These are phyloP conservation scores for Ascochyta clinopodiicola DNA, from an alignment of 2,329 filamentous ascomycete species.

Conservation along the genomic window DNA sequence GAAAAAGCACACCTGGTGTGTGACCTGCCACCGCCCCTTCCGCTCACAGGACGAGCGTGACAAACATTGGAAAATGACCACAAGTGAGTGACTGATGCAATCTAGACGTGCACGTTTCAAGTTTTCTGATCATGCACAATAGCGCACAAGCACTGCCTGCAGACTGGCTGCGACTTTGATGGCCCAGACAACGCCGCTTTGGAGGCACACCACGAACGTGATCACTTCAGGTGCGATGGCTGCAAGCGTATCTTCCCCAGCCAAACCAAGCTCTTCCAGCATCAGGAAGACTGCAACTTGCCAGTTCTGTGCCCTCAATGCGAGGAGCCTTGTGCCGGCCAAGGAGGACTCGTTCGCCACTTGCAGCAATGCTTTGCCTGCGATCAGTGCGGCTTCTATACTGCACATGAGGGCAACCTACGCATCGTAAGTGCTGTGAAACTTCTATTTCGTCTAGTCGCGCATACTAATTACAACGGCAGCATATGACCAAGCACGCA, in stretches of 20 bases:
- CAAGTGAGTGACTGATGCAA: slow-evolving; percentile 21
- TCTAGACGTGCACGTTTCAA: too few species aligned
- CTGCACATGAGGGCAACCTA: slow-evolving; percentile 29
- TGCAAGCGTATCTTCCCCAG: slow-evolving; percentile 39
- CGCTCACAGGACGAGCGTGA: slow-evolving; percentile 41
- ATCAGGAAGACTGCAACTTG: slow-evolving; percentile 30
- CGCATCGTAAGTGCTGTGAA: slow-evolving; percentile 27
- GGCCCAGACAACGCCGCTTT: slow-evolving; percentile 23
- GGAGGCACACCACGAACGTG: slow-evolving; percentile 32
- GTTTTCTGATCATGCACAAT: background rate
- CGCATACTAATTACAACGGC: slow-evolving; percentile 1
- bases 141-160: slow-evolving; percentile 43
- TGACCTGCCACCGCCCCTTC: slow-evolving; percentile 36
- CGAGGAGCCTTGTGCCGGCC: slow-evolving; percentile 24
- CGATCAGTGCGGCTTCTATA: slow-evolving; percentile 29
- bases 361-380: slow-evolving; percentile 32
- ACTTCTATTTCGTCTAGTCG: background rate
- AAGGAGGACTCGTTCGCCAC: slow-evolving; percentile 28
- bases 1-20: slow-evolving; percentile 39
- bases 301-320: slow-evolving; percentile 31
- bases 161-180: slow-evolving; percentile 43
- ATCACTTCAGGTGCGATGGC: slow-evolving; percentile 42
- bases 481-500: slow-evolving; percentile 42
- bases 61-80: slow-evolving; percentile 40
- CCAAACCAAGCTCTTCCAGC: slow-evolving; percentile 35